A percentile compares a stretch with the other conserved stretches of the same genome.
Conservation (phyloP, 1,139 yeast genomes). For the Meyerozyma elateridarum region DNA sequence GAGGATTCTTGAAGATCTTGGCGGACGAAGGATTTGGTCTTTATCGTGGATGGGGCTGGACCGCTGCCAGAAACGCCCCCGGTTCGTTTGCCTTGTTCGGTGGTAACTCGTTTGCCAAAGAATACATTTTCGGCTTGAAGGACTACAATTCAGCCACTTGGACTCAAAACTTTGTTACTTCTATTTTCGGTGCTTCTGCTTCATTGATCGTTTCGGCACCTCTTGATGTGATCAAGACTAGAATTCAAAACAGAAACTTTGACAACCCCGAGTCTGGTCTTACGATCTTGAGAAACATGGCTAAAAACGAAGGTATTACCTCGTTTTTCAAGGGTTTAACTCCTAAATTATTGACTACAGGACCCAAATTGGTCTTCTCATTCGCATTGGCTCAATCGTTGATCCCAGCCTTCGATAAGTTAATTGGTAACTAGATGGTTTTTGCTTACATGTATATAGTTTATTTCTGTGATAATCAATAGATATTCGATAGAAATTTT, state of each 20-base stretch:
- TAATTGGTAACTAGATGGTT: constrained; percentile 32
- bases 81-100: constrained; percentile 97
- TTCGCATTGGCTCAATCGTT: constrained; percentile 95
- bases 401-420: constrained; percentile 89
- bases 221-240: constrained; percentile 94
- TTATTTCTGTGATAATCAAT: constrained; percentile 2
- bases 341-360: constrained; percentile 94
- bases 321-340: constrained; percentile 97
- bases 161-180: constrained; percentile 90
- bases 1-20: constrained; percentile 85
- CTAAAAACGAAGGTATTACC: constrained; percentile 79
- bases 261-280: constrained; percentile 94
- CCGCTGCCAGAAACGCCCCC: constrained; percentile 99
- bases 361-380: constrained; percentile 95
- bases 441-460: constrained; percentile 11
- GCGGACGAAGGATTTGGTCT: constrained; percentile 89
- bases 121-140: constrained; percentile 77
- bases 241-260: constrained; percentile 94
- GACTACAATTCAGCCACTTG: constrained; percentile 93
- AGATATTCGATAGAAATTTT: too few species aligned
- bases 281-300: constrained; percentile 88
- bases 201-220: constrained; percentile 97
- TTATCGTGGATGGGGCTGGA: constrained; percentile 99
- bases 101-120: constrained; percentile 98
- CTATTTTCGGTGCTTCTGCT: constrained; percentile 97